These are phyloP conservation scores for Seiridium cupressi DNA, from an alignment of 2,329 filamentous ascomycete genomes.

Conservation along the genomic window DNA sequence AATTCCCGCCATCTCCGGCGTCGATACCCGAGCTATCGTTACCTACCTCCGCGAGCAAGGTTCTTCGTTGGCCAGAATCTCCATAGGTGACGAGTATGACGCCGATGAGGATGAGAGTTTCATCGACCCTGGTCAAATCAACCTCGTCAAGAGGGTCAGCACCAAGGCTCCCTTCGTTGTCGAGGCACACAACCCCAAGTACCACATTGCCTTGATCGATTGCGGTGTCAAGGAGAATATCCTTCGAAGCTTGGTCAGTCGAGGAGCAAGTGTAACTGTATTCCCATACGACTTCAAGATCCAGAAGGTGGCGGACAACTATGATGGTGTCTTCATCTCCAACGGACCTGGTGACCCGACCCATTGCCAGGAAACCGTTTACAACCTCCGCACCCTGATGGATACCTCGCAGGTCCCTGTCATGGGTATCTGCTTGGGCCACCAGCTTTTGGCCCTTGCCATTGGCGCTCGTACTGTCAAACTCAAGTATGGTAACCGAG, in stretches of 20 bases:
- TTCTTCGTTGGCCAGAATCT: slow-evolving; percentile 91
- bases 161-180: slow-evolving; percentile 98
- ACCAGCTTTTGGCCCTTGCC: slow-evolving; percentile 91
- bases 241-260: slow-evolving; percentile 86
- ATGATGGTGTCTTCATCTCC: slow-evolving; percentile 98
- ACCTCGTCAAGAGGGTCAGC: slow-evolving; percentile 92
- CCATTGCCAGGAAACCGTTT: slow-evolving; percentile 91
- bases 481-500: slow-evolving; percentile 98
- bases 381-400: slow-evolving; percentile 89
- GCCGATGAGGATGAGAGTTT: slow-evolving; percentile 97
- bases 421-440: slow-evolving; percentile 97
- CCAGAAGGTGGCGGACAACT: slow-evolving; percentile 97
- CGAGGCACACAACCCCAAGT: slow-evolving; percentile 75
- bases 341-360: slow-evolving; percentile 98
- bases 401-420: slow-evolving; percentile 86
- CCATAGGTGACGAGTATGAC: slow-evolving; percentile 96
- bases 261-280: slow-evolving; percentile 87
- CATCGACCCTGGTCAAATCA: slow-evolving; percentile 92
- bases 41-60: slow-evolving; percentile 94
- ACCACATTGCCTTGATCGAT: slow-evolving; percentile 93
- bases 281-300: slow-evolving; percentile 98
- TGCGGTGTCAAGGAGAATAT: slow-evolving; percentile 99
- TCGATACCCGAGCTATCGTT: slow-evolving; percentile 95
- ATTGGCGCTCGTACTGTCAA: slow-evolving; percentile 89
- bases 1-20: slow-evolving; percentile 91